phyloP scores from a whole-genome alignment of 2,329 filamentous ascomycete species.

The Ascochyta rabiei region DNA sequence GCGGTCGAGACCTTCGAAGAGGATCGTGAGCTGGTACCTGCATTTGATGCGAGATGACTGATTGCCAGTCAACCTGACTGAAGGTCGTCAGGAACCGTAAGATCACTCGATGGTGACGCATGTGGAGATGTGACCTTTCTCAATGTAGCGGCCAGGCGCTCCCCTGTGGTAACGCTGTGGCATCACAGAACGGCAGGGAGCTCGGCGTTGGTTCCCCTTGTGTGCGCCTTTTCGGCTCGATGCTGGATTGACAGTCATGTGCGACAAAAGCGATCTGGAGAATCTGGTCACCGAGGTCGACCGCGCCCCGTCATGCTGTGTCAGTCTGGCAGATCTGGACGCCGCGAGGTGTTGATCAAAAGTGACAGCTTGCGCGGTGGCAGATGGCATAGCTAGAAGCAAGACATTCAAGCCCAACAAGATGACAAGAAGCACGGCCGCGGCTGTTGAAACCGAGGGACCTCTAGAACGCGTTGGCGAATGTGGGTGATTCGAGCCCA shows the following conservation, averaged over 20 bases:
- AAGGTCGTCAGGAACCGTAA: constrained; percentile 4
- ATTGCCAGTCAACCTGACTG: constrained; percentile 1
- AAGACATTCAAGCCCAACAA: constrained; percentile 3
- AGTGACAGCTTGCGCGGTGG: neutral
- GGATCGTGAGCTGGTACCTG: constrained; percentile 19
- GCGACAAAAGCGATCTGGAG: constrained; percentile 16
- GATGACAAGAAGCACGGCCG: constrained; percentile 2
- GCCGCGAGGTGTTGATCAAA: neutral
- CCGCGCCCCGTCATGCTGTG: constrained; percentile 14
- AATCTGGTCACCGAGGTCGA: constrained; percentile 12
- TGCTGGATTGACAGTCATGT: constrained; percentile 23
- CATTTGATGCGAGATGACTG: constrained; percentile 13
- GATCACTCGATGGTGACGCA: constrained; percentile 18
- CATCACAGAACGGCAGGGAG: constrained; percentile 16
- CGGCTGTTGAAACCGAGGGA: constrained; percentile 1
- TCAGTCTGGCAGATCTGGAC: constrained; percentile 1
- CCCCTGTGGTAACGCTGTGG: constrained; percentile 14
- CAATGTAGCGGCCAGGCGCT: constrained; percentile 9
- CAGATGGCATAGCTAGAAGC: neutral
- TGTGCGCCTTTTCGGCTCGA: constrained; percentile 21
- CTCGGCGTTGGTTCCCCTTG: constrained; percentile 19
- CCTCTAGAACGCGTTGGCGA: constrained; percentile 7
- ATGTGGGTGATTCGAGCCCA: constrained; percentile 1
- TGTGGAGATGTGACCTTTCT: constrained; percentile 11
- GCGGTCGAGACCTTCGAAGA: constrained; percentile 8